Conservation (phyloP, 1,284 basidiomycete genomes). For the Austroboletus niveus region DNA sequence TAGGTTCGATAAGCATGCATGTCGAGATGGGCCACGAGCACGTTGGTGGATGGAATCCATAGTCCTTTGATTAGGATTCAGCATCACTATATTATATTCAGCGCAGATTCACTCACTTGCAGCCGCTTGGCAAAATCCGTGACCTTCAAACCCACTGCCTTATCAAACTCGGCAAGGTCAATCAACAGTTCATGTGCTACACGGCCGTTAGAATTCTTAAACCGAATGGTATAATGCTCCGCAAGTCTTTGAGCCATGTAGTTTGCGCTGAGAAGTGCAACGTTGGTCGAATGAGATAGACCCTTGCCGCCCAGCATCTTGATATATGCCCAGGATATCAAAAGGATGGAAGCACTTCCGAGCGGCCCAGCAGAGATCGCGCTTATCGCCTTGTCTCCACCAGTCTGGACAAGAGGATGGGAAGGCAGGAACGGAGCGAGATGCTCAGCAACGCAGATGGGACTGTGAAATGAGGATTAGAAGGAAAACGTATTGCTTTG, state of each 20-base stretch:
- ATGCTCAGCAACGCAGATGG: slow-evolving; percentile 93
- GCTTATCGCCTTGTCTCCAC: slow-evolving; percentile 74
- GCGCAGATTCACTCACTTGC: slow-evolving; percentile 50
- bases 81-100: not conserved
- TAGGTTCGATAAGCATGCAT: slow-evolving; percentile 94
- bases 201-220: slow-evolving; percentile 85
- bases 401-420: slow-evolving; percentile 78
- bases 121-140: slow-evolving; percentile 95
- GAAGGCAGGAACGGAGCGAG: slow-evolving; percentile 92
- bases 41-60: slow-evolving; percentile 88
- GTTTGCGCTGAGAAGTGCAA: slow-evolving; percentile 92
- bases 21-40: slow-evolving; percentile 95
- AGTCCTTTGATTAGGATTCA: slow-evolving; percentile 51
- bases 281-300: slow-evolving; percentile 80
- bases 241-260: slow-evolving; percentile 92
- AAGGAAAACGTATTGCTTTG: not conserved
- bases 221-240: slow-evolving; percentile 86
- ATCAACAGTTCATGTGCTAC: slow-evolving; percentile 96
- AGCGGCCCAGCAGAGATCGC: slow-evolving; percentile 92
- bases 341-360: slow-evolving; percentile 91
- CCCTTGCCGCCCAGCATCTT: slow-evolving; percentile 96
- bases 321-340: slow-evolving; percentile 98
- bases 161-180: slow-evolving; percentile 94
- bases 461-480: slow-evolving; percentile 45
- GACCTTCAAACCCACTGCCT: slow-evolving; percentile 85